Percentiles rank a stretch among this genome's conserved stretches.
Evolutionary conservation across 1,284 basidiomycete genomes (phyloP).

Genomic region (Porogramme epimiltina): DNA sequence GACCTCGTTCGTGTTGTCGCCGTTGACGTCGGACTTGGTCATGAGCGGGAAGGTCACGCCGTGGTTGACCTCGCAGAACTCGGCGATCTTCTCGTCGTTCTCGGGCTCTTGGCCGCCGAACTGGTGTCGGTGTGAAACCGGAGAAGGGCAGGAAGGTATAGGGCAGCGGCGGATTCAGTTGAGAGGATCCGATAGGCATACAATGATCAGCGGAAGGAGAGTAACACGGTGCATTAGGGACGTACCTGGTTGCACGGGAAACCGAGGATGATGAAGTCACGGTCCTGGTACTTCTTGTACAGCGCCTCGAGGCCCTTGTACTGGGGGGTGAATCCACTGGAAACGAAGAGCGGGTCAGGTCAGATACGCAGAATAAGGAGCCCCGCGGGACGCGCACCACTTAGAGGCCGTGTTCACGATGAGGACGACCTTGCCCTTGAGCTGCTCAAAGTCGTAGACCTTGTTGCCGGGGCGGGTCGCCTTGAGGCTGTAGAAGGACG

Average conservation of each 20-base stretch:
- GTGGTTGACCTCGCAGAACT: constrained; percentile 76
- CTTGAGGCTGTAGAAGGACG: constrained; percentile 62
- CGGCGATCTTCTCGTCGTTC: constrained; percentile 64
- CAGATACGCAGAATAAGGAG: background rate
- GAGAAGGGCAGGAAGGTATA: background rate
- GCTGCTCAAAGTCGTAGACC: constrained; percentile 60
- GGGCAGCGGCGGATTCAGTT: too few species aligned
- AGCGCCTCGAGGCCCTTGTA: constrained; percentile 85
- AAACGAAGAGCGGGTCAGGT: background rate
- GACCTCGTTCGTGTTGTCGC: constrained; percentile 76
- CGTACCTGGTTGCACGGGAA: constrained; percentile 92
- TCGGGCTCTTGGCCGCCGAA: constrained; percentile 81
- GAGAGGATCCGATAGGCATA: background rate
- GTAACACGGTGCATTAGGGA: background rate
- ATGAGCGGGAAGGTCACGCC: constrained; percentile 85
- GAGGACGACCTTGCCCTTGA: constrained; percentile 77
- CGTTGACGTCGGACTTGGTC: constrained; percentile 93
- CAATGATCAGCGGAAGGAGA: background rate
- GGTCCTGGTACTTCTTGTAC: constrained; percentile 83
- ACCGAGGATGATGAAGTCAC: constrained; percentile 78
- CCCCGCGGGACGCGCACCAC: constrained; percentile 48
- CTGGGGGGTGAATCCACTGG: constrained; percentile 86
- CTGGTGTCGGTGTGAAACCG: constrained; percentile 33
- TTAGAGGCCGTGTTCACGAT: constrained; percentile 76
- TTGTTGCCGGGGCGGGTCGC: constrained; percentile 57